These are phyloP conservation scores for Ustanciosporium gigantosporum DNA, from an alignment of 1,284 basidiomycete genomes.

Conservation along the genomic window DNA sequence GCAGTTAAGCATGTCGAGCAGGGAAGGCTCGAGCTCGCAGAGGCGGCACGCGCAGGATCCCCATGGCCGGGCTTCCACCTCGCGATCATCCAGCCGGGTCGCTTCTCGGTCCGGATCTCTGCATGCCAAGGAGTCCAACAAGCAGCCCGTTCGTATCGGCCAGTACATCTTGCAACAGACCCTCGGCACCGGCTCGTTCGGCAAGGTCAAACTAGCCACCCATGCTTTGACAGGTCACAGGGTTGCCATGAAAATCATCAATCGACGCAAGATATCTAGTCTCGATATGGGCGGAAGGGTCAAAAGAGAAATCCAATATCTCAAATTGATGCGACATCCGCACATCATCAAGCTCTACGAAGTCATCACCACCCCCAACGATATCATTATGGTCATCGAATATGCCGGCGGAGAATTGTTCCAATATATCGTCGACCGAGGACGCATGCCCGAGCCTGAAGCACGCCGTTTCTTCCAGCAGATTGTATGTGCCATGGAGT, in stretches of 20 bases:
- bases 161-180: slow-evolving; percentile 62
- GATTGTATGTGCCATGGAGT: slow-evolving; percentile 59
- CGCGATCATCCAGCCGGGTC: slow-evolving; percentile 23
- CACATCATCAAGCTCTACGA: slow-evolving; percentile 62
- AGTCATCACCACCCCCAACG: slow-evolving; percentile 58
- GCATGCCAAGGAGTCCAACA: slow-evolving; percentile 14
- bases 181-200: slow-evolving; percentile 79
- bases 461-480: slow-evolving; percentile 60
- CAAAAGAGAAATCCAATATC: slow-evolving; percentile 71
- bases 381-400: slow-evolving; percentile 61
- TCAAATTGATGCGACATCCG: slow-evolving; percentile 57
- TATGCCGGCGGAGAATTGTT: slow-evolving; percentile 60
- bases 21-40: too few relatives aligned
- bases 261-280: slow-evolving; percentile 87
- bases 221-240: slow-evolving; percentile 92
- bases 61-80: slow-evolving; percentile 7
- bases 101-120: slow-evolving; percentile 18
- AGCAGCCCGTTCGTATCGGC: slow-evolving; percentile 53
- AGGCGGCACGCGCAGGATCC: too few relatives aligned
- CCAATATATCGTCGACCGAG: slow-evolving; percentile 60
- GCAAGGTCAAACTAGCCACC: slow-evolving; percentile 94
- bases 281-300: slow-evolving; percentile 74
- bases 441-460: slow-evolving; percentile 56
- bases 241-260: slow-evolving; percentile 97
- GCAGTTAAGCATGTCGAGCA: too few relatives aligned